Base-by-base conservation (phyloP, 768 basidiomycete species). In the Mycena latifolia region DNA sequence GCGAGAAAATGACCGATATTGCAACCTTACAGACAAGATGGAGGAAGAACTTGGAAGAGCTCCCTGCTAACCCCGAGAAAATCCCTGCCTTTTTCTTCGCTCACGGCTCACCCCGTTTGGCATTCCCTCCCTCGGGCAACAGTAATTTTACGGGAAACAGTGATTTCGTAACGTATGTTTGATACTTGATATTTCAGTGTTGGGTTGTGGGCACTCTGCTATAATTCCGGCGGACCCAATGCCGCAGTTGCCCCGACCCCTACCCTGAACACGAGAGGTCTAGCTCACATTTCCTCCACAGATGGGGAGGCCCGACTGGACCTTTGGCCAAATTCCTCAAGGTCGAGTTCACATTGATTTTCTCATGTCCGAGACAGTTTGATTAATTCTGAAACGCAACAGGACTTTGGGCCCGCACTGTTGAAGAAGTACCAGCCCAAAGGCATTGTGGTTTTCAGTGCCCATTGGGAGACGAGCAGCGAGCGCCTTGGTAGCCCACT, bases 71-170 rank as follows among this genome's bases (percentile, higher is more conserved):
- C 1, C 87, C 88, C 5, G 74, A 83, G n/a, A 84, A 85, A 39
- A 90, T 93, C 24, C 92, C 92, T 0, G 80, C 87, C 0, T 90
- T 94, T 80, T 94, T 91, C 82, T 92, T 93, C 66, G 88, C 83
- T 5, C 91, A 92, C 77, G 90, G 91, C 9, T 88, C 88, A 39
- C 88, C 88, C 0, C 73, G 86, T 72, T 75, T 89, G 27, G 81
- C 81, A 2, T 81, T 81, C 71, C 78, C 81, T 2, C 71, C 76
- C 24, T 59, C 72, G 17, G 71, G 68, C 17, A 27, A 22, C 9
- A 24, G 60, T 63, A 29, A 15, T 18, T n/a, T 24, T 17, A 14
- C 2, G n/a, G 41, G 20, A 70, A 68, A 8, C 68, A 77, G 72
- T 6, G 33, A 6, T 6, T 35, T 14, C 8, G 33, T 14, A 7